Conservation (phyloP, 192 early-diverging fungal genomes). For the Entophlyctis luteolus region DNA sequence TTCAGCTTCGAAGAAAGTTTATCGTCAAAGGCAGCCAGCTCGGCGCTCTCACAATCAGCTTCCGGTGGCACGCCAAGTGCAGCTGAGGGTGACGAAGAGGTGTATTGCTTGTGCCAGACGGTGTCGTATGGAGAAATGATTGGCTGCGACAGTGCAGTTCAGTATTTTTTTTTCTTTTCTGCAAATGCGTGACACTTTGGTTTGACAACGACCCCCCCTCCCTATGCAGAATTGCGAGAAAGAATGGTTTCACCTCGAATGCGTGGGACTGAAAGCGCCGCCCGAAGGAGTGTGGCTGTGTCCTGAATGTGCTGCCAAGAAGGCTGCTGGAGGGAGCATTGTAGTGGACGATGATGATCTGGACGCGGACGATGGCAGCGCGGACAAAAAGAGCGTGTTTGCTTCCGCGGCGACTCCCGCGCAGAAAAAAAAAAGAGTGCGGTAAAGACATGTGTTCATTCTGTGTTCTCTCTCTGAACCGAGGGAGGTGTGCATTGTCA, state of each 20-base stretch:
- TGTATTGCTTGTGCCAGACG: slow-evolving; percentile 63
- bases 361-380: slow-evolving; percentile 13
- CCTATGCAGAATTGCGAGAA: slow-evolving; percentile 51
- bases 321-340: not conserved
- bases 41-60: too few species aligned
- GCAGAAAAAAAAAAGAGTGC: slow-evolving; percentile 16
- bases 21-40: too few species aligned
- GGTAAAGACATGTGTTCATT: not conserved
- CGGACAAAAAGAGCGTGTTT: slow-evolving; percentile 22
- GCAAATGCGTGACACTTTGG: slow-evolving; percentile 27
- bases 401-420: not conserved
- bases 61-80: not conserved
- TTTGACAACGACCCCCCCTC: not conserved
- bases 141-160: slow-evolving; percentile 64
- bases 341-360: slow-evolving; percentile 8
- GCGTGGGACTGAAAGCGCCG: slow-evolving; percentile 61
- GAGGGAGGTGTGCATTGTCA: too few species aligned
- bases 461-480: not conserved
- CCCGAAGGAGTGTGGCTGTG: slow-evolving; percentile 69
- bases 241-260: slow-evolving; percentile 76
- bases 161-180: slow-evolving; percentile 18
- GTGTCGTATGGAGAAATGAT: slow-evolving; percentile 75
- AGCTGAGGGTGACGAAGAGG: slow-evolving; percentile 51
- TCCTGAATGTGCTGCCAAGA: slow-evolving; percentile 15
- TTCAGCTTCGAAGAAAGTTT: too few species aligned